These are phyloP conservation scores for Baudoinia panamericana DNA, from an alignment of 495 filamentous ascomycete species.

Conservation along the genomic window DNA sequence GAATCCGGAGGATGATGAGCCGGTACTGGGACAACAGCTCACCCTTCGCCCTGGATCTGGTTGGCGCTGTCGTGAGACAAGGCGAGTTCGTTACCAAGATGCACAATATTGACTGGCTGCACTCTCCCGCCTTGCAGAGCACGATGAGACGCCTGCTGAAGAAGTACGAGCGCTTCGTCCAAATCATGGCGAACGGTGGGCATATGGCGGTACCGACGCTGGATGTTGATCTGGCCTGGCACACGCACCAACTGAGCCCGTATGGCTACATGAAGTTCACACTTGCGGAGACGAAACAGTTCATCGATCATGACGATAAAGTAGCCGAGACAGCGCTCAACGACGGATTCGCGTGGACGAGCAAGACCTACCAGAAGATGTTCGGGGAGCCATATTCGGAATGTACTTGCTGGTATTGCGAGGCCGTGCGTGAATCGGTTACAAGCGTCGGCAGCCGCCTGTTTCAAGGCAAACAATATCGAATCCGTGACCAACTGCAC, in stretches of 20 bases:
- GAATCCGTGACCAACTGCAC: slow-evolving; percentile 44
- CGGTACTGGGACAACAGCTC: slow-evolving; percentile 67
- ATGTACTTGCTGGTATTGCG: slow-evolving; percentile 89
- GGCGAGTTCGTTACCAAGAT: slow-evolving; percentile 73
- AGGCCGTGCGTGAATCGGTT: slow-evolving; percentile 55
- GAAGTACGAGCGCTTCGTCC: slow-evolving; percentile 60
- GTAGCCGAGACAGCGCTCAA: slow-evolving; percentile 51
- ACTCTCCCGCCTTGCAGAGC: slow-evolving; percentile 45
- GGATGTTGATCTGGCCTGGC: slow-evolving; percentile 82
- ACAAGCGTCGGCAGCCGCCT: slow-evolving; percentile 31
- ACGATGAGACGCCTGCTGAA: slow-evolving; percentile 55
- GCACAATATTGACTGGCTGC: slow-evolving; percentile 64
- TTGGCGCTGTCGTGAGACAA: slow-evolving; percentile 69
- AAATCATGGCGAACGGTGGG: slow-evolving; percentile 47
- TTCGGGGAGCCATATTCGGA: slow-evolving; percentile 58
- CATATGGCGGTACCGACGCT: slow-evolving; percentile 64
- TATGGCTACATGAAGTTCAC: slow-evolving; percentile 48
- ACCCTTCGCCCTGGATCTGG: slow-evolving; percentile 59
- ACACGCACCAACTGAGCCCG: slow-evolving; percentile 53
- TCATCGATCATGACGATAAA: slow-evolving; percentile 82
- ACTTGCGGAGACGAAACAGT: slow-evolving; percentile 30
- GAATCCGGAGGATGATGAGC: slow-evolving; percentile 61
- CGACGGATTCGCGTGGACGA: slow-evolving; percentile 61
- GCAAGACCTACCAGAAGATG: slow-evolving; percentile 49
- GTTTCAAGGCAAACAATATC: slow-evolving; percentile 23